phyloP scores from a whole-genome alignment of 768 basidiomycete species.

The Russula emetica region DNA sequence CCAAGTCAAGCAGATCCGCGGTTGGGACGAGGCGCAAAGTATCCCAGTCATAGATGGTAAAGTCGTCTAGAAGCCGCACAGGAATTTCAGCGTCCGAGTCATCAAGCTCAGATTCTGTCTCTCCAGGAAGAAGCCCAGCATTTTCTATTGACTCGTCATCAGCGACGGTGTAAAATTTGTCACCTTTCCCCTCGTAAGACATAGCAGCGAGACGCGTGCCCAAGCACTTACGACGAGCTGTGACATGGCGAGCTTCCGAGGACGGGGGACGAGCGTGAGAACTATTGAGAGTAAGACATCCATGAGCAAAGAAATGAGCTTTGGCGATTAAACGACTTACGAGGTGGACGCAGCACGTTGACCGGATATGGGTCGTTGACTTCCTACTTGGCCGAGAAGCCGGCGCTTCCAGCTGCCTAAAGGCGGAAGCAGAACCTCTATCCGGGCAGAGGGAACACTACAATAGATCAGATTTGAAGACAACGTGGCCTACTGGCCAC shows the following conservation, averaged over 20 bases:
- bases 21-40: slow-evolving; percentile 42
- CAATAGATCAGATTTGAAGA: neutral
- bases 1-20: slow-evolving; percentile 38
- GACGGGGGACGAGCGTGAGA: neutral
- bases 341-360: neutral
- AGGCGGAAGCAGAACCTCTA: slow-evolving; percentile 24
- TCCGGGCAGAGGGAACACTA: neutral
- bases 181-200: neutral
- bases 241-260: neutral
- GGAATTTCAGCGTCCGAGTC: slow-evolving; percentile 42
- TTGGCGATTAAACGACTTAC: neutral
- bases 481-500: neutral
- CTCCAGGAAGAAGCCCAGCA: slow-evolving; percentile 5
- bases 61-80: slow-evolving; percentile 52
- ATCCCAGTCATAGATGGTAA: slow-evolving; percentile 46
- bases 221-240: neutral
- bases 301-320: neutral
- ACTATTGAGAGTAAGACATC: neutral
- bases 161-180: neutral
- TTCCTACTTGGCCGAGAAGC: neutral
- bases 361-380: no score
- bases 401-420: slow-evolving; percentile 20
- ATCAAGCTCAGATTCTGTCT: neutral
- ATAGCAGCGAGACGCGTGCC: no score
- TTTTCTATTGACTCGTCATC: neutral